Base-by-base conservation (phyloP, 208 protist species). In the Leptomonas pyrrhocoris region DNA sequence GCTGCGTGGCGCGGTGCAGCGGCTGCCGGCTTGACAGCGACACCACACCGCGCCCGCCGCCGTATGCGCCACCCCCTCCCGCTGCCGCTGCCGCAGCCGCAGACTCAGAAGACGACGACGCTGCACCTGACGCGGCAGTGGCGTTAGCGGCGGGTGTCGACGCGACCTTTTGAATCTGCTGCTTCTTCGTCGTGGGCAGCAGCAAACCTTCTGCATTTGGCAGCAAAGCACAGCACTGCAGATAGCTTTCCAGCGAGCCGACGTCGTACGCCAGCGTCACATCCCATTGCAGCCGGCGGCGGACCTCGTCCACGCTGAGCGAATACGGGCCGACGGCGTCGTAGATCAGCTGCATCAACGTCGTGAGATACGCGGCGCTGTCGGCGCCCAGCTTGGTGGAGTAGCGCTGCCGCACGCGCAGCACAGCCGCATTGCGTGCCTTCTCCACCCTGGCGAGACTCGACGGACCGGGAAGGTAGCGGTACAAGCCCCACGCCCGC, bases 311-410 rank as follows among this genome's bases (percentile, higher is more conserved):
- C 18, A 94, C 59, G 7, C 73, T 43, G 25, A 94, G 78, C 16
- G 88, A 90, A 69, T 89, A 90, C 6, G 79, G 62, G 4, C 83
- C 88, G 23, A 96, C 89, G 13, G 84, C 68, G 72, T 96, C 92
- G 77, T 94, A 93, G 18, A 94, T 2, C 18, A 94, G 69, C 40
- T 92, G 87, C 85, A 89, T 87, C 9, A 96, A 71, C 58, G 85
- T 65, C 31, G 79, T 54, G 57, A 93, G 77, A 68, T 85, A 96
- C 48, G 68, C 68, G 19, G 74, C 87, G 30, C 70, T 58, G 16
- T 45, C 25, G 36, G 54, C 36, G 58, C 73, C 81, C 25, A 93
- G 79, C 68, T 85, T 86, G 4, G 82, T 57, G 11, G 76, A 74
- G 70, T 91, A 89, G 58, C 89, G 89, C 61, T 65, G 80, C 12